Evolutionary conservation across 768 basidiomycete species (phyloP).

Genomic region (Phylloporus sp.): DNA sequence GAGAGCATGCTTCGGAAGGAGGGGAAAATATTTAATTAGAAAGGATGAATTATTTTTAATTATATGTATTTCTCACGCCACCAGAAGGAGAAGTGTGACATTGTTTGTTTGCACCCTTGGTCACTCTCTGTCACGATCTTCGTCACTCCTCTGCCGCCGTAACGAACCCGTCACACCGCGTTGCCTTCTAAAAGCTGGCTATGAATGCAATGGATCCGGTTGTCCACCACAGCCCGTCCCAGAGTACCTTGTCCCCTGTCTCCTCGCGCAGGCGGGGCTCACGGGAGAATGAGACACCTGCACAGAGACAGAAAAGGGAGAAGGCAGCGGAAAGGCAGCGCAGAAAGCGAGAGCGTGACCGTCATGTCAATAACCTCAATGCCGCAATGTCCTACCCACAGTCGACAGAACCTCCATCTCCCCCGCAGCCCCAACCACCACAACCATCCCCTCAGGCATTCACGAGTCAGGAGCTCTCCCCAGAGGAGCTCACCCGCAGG

Average conservation of each 20-base stretch:
- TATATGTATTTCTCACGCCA: constrained; percentile 23
- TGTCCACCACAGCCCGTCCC: constrained; percentile 30
- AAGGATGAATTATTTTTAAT: not conserved
- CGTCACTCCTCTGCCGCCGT: constrained; percentile 34
- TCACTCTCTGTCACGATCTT: constrained; percentile 33
- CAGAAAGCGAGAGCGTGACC: constrained; percentile 72
- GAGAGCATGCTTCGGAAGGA: constrained; percentile 62
- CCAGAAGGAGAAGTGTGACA: constrained; percentile 12
- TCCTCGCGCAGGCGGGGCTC: constrained; percentile 48
- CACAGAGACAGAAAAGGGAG: constrained; percentile 73
- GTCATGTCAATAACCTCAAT: constrained; percentile 38
- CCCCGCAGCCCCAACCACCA: constrained; percentile 31
- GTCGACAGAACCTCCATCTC: constrained; percentile 30
- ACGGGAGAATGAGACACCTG: constrained; percentile 70
- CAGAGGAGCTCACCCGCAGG: constrained; percentile 63
- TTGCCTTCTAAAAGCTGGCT: constrained; percentile 16
- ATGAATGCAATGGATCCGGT: constrained; percentile 35
- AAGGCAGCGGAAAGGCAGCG: constrained; percentile 86
- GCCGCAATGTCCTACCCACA: constrained; percentile 42
- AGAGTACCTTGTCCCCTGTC: constrained; percentile 29
- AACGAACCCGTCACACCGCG: constrained; percentile 31
- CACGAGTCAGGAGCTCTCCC: constrained; percentile 40
- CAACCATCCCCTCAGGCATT: constrained; percentile 25
- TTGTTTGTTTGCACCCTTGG: constrained; percentile 20
- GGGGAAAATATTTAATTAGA: constrained; percentile 19